phyloP scores from a whole-genome alignment of 192 early-diverging fungal genomes.

The Helicostylum pulchrum region DNA sequence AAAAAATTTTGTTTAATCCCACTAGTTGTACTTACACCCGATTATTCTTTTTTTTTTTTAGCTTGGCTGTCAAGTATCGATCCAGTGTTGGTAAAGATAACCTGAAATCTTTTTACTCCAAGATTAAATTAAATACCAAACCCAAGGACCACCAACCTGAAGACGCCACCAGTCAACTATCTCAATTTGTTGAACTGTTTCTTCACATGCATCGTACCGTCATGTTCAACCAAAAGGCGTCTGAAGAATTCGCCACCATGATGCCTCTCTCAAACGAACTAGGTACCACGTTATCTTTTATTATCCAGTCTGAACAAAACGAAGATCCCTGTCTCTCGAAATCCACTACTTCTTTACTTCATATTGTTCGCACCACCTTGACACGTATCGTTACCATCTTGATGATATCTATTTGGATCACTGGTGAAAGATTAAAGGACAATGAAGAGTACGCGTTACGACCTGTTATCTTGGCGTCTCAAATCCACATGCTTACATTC shows the following conservation, averaged over 20 bases:
- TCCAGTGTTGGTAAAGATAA: slow-evolving; percentile 49
- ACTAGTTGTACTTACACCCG: no score
- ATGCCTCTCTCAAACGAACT: neutral
- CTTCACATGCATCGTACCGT: slow-evolving; percentile 22
- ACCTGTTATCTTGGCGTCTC: slow-evolving; percentile 2
- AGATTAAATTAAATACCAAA: slow-evolving; percentile 35
- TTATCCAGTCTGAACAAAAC: neutral
- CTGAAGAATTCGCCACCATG: neutral
- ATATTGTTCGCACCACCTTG: slow-evolving; percentile 30
- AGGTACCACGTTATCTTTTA: neutral
- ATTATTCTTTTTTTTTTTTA: slow-evolving; percentile 17
- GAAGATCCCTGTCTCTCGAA: neutral
- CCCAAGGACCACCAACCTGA: slow-evolving; percentile 17
- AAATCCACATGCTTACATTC: slow-evolving; percentile 11
- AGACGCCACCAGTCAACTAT: neutral
- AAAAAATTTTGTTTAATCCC: neutral
- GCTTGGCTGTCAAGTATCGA: slow-evolving; percentile 50
- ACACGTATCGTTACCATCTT: slow-evolving; percentile 32
- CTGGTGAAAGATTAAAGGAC: slow-evolving; percentile 31
- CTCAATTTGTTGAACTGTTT: slow-evolving; percentile 26
- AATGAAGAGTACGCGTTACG: slow-evolving; percentile 6
- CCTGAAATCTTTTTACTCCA: slow-evolving; percentile 51
- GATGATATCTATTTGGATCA: slow-evolving; percentile 43
- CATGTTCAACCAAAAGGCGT: slow-evolving; percentile 15
- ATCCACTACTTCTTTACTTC: slow-evolving; percentile 20